Base-by-base conservation (phyloP, 2,329 filamentous ascomycete genomes). In the Helminthosporium solani region DNA sequence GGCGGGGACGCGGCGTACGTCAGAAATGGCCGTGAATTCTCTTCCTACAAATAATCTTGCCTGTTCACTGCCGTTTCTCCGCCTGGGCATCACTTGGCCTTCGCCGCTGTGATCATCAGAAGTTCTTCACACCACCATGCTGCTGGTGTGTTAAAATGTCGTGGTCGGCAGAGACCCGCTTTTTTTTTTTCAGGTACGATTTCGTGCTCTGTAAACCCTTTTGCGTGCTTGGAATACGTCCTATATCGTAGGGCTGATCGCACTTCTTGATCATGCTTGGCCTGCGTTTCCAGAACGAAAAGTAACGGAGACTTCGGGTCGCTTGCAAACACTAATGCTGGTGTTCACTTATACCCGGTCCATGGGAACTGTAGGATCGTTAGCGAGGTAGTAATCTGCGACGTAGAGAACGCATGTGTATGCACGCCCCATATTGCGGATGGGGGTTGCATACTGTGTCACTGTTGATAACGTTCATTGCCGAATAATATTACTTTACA, bases 1-100 rank as follows among this genome's bases (percentile, higher is more conserved):
- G 47, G 53, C 49, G 50, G 56, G 52, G 41, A 45, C 56, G 48
- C 38, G 61, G 60, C 61, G 53, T 56, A 64, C 61, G 61, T 64
- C 60, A 64, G 47, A 25, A 40, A 28, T 25, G 33, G 33, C 35
- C 28, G 37, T 28, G 25, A 34, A 9, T 20, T 2, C 14, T 15
- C 2, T 45, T 42, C 51, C 48, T 47, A 44, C 60, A 47, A 63
- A 62, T 62, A 44, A 53, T 20, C 36, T 39, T 21, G 37, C 16
- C 11, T 20, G 19, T 28, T 34, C 41, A 30, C 19, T 63, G 60
- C 61, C 60, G 61, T 53, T 56, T 52, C 53, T 51, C 45, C 57
- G 40, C 34, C 60, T 64, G 47, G 60, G 60, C 58, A 52, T 40
- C 42, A 34, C 57, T 62, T 62, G 56, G 60, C 56, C 47, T 56